phyloP scores from a whole-genome alignment of 2,329 filamentous ascomycete genomes.

The Colletotrichum higginsianum region DNA sequence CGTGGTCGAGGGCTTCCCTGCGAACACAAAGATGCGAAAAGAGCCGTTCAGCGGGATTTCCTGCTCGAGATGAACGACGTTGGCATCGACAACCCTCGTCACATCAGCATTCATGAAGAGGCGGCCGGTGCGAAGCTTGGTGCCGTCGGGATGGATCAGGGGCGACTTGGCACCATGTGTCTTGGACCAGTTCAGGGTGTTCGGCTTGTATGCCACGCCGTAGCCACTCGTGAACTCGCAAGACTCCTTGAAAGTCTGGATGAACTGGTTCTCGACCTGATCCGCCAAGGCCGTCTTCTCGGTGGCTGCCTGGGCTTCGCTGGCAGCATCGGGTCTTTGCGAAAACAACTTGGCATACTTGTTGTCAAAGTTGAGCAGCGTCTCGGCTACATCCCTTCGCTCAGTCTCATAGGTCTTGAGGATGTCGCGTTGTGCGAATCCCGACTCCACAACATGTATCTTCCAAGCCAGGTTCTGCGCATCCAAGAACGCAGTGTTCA shows the following conservation, averaged over 20 bases:
- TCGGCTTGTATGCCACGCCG: conserved; percentile 87
- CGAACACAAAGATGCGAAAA: conserved; percentile 89
- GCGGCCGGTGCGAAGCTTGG: conserved; percentile 79
- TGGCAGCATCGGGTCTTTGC: conserved; percentile 78
- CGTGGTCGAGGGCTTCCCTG: conserved; percentile 75
- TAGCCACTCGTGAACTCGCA: conserved; percentile 96
- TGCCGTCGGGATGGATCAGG: conserved; percentile 76
- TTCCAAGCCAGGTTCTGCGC: conserved; percentile 96
- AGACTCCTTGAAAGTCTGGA: conserved; percentile 90
- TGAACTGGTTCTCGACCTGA: conserved; percentile 81
- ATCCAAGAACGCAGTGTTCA: conserved; percentile 86
- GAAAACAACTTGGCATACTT: conserved; percentile 94
- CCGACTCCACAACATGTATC: conserved; percentile 89
- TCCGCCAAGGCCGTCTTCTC: conserved; percentile 47
- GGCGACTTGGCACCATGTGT: conserved; percentile 79
- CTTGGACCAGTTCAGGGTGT: conserved; percentile 86
- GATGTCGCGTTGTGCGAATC: conserved; percentile 81
- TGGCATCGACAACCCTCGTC: conserved; percentile 89
- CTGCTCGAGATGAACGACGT: conserved; percentile 91
- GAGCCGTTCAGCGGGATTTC: conserved; percentile 90
- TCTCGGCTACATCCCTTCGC: conserved; percentile 87
- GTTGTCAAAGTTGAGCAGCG: conserved; percentile 87
- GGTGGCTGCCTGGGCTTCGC: conserved; percentile 79
- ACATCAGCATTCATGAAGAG: conserved; percentile 85
- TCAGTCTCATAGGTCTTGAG: conserved; percentile 90